Evolutionary conservation across 345 rosid species (phyloP), one percentile per base, ranked within the genome.

Genomic region (Eucalyptus sp.): DNA sequence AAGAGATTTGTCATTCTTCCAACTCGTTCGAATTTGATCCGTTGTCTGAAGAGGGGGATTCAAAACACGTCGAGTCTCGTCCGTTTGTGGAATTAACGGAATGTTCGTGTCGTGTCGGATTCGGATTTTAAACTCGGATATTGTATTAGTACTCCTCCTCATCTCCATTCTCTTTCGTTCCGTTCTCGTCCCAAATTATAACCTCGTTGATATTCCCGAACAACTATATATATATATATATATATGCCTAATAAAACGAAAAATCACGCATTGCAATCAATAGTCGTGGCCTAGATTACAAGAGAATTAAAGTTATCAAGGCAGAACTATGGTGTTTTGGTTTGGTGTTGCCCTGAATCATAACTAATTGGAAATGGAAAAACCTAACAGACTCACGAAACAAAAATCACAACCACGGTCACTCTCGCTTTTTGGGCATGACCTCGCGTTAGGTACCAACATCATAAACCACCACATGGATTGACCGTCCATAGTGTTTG

Each of bases 171-270:
- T 18, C 14, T 71, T 37, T 18, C 1, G 7, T 1, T 33, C 1
- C 2, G 2, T 17, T 33, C 44, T 18, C 13, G 0, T 41, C 25
- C 46, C 46, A 5, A 2, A 71, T 18, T 18, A 0, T 18, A 18
- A 71, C 27, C 15, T 37, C 5, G 0, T 37, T 37, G 41, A 71
- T 37, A 37, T 41, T 71, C 7, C 13, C 3, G 1, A 20, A 33
- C 20, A 18, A 11, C 25, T 18, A 17, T 17, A 52, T 52, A 71
- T 5, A 10, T 18, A 17, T 17, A 52, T 52, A 71, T 5, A 10
- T 16, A 6, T 10, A 20, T 18, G 14, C 8, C 4, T 0, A 0
- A 37, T 10, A 18, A 37, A 37, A 37, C 7, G 8, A 18, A 71
- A 33, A 2, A 1, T 12, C 14, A 9, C 5, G 7, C 46, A 64